Percentiles rank a stretch among this genome's conserved stretches.
Conservation (phyloP, 2,329 filamentous ascomycete genomes). For the Pseudopithomyces maydicus region DNA sequence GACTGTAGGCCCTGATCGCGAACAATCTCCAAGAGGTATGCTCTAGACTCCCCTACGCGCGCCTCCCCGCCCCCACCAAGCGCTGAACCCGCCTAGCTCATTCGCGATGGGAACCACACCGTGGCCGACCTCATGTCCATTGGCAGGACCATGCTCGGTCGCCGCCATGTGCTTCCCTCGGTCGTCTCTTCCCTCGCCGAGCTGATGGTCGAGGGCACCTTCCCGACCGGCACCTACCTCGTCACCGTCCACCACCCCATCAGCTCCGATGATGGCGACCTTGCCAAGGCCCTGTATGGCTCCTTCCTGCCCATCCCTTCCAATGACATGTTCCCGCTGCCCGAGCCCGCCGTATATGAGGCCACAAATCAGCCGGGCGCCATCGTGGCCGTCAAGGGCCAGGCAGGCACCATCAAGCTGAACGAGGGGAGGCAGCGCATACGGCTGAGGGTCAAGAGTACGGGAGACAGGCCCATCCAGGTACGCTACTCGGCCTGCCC, state of each 20-base stretch:
- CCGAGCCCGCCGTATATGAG: conserved; percentile 69
- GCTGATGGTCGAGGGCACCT: conserved; percentile 93
- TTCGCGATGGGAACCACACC: conserved; percentile 91
- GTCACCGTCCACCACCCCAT: conserved; percentile 94
- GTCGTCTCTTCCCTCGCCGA: conserved; percentile 80
- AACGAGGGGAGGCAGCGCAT: conserved; percentile 78
- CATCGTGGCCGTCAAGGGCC: conserved; percentile 71
- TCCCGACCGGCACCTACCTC: conserved; percentile 86
- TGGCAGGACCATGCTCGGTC: conserved; percentile 89
- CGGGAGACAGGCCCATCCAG: conserved; percentile 88
- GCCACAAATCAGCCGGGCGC: conserved; percentile 76
- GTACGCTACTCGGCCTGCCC: conserved; percentile 49
- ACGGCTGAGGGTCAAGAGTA: conserved; percentile 77
- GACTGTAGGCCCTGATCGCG: conserved; percentile 73
- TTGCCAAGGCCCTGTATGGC: conserved; percentile 86
- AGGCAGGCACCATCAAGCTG: conserved; percentile 67
- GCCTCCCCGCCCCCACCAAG: conserved; percentile 10
- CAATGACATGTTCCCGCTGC: conserved; percentile 68
- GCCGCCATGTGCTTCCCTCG: conserved; percentile 85
- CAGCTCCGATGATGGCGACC: conserved; percentile 81
- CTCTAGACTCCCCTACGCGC: conserved; percentile 6
- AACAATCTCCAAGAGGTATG: conserved; percentile 83
- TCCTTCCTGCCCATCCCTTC: conserved; percentile 84
- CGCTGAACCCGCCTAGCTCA: conserved; percentile 62
- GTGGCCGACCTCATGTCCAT: conserved; percentile 93